Evolutionary conservation across 23 red algal genomes (phyloP), one percentile per base, ranked within the genome.

Genomic region (Agarophyton chilense): DNA sequence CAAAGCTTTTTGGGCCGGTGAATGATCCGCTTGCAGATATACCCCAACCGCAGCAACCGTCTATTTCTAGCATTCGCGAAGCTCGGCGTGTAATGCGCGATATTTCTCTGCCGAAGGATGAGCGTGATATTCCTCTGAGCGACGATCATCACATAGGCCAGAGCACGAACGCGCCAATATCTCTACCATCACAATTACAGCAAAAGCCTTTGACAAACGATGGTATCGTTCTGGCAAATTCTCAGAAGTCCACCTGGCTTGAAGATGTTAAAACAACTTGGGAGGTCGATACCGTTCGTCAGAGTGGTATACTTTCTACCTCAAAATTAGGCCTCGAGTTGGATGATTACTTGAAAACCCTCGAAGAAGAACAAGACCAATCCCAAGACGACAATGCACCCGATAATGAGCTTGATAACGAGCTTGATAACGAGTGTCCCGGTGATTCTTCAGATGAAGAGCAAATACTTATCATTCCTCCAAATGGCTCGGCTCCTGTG

Each of bases 261-360:
- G 44, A 82, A 35, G 88, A 81, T 52, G 88, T 91, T 58, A 74
- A 49, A 76, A 91, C 65, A 12, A 91, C 88, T 6, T 91, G 75
- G 75, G 77, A 91, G 18, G 88, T 91, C 45, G 88, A 73, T 25
- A 47, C 72, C 17, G 88, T 91, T 13, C 70, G 88, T 49, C 56
- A 82, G 32, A 91, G 88, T 58, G 88, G 88, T 34, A 34, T 91
- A 14, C 60, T 91, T 21, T 74, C 34, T 21, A 50, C 55, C 4
- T 70, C 75, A 33, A 82, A 91, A 61, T 18, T 58, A 10, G 77
- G 77, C 21, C 77, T 58, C 12, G 77, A 55, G 21, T 12, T 80
- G 31, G 54, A 58, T 44, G 51, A 80, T 25, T 80, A 80, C 46
- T 50, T 80, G 0, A 52, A 41, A 31, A 45, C 18, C 26, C 50